Percentiles rank a stretch among this genome's conserved stretches.
These are phyloP conservation scores for Penicillium antarcticum DNA, from an alignment of 495 filamentous ascomycete genomes.

Conservation along the genomic window DNA sequence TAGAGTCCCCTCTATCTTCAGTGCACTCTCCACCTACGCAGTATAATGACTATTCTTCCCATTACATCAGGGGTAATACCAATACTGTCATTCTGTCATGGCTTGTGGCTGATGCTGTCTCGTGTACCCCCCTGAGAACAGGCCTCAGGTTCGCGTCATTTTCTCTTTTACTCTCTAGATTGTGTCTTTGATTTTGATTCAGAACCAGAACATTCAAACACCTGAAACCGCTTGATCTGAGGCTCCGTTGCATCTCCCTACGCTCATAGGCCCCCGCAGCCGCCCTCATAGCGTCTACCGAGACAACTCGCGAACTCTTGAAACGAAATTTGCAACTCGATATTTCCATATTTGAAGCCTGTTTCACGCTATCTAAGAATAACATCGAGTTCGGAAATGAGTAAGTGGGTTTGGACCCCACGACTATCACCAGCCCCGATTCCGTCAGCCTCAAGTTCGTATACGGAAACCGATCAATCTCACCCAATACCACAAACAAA, in stretches of 20 bases:
- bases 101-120: constrained; percentile 26
- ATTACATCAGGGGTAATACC: constrained; percentile 8
- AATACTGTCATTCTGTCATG: constrained; percentile 6
- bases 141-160: constrained; percentile 10
- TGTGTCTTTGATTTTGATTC: constrained; percentile 4
- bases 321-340: background rate
- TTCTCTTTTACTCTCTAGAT: background rate
- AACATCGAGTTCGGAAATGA: constrained; percentile 1
- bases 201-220: constrained; percentile 5
- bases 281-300: constrained; percentile 19
- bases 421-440: constrained; percentile 7
- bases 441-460: constrained; percentile 16
- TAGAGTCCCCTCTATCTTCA: background rate
- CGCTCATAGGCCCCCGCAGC: constrained; percentile 16
- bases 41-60: background rate
- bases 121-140: constrained; percentile 11
- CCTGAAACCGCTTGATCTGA: background rate
- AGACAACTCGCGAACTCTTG: constrained; percentile 8
- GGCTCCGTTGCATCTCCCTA: background rate
- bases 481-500: background rate
- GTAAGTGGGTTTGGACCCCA: constrained; percentile 25
- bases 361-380: constrained; percentile 2
- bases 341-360: constrained; percentile 11
- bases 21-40: background rate
- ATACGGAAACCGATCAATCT: background rate